Conservation (phyloP, 164 flowering plant species). For the Echeveria elegans region DNA sequence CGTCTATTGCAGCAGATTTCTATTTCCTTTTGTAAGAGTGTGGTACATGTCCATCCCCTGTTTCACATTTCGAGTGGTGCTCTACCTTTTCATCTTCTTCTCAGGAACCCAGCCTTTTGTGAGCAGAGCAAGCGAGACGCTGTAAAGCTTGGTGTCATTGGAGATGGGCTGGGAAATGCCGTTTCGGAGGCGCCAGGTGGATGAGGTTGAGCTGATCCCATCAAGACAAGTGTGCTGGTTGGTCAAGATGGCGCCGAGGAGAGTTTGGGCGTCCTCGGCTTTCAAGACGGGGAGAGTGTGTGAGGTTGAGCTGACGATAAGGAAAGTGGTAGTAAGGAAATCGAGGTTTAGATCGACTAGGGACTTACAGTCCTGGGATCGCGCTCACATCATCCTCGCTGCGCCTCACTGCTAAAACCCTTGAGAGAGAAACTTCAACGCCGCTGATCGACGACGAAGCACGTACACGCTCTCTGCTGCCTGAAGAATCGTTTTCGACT, state of each 20-base stretch:
- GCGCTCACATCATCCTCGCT: background rate
- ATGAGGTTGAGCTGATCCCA: conserved; percentile 13
- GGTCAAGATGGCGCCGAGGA: conserved; percentile 20
- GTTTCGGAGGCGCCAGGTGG: conserved; percentile 12
- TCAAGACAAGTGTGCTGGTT: conserved; percentile 21
- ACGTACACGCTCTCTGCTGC: no score
- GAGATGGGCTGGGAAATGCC: conserved; percentile 14
- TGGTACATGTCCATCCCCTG: background rate
- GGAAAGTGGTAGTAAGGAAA: conserved; percentile 18
- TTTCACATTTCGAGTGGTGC: conserved; percentile 10
- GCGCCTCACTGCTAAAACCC: background rate
- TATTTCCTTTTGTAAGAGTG: conserved; percentile 3
- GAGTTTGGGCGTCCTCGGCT: conserved; percentile 16
- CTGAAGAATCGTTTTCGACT: background rate
- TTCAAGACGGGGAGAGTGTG: background rate
- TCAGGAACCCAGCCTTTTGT: conserved; percentile 20
- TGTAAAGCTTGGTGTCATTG: conserved; percentile 22
- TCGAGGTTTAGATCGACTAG: no score
- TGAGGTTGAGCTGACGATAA: conserved; percentile 12
- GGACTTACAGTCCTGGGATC: no score
- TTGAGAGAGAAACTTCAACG: background rate
- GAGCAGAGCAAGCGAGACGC: conserved; percentile 30
- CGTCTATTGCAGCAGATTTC: no score
- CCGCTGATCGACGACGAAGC: background rate
- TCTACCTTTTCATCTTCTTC: conserved; percentile 2